Percentiles rank a stretch among this genome's conserved stretches.
Conservation (phyloP, 2,329 filamentous ascomycete species). For the Aspergillus sp. region DNA sequence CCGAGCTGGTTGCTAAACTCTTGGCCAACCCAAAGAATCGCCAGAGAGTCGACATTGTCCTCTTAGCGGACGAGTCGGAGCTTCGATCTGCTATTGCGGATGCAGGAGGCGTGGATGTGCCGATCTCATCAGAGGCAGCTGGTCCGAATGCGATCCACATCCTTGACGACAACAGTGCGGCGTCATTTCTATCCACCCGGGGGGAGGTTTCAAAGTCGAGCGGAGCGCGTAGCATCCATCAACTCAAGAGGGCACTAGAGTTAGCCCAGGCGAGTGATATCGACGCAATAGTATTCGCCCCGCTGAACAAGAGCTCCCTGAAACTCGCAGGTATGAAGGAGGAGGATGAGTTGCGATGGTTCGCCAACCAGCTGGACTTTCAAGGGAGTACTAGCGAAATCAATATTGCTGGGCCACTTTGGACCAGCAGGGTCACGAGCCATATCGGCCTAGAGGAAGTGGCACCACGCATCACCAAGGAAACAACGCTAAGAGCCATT, state of each 20-base stretch:
- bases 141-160: background rate
- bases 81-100: constrained; percentile 20
- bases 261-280: constrained; percentile 24
- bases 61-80: constrained; percentile 28
- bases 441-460: constrained; percentile 32
- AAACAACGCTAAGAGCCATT: constrained; percentile 12
- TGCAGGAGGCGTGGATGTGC: constrained; percentile 14
- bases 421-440: constrained; percentile 32
- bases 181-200: background rate
- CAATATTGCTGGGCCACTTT: constrained; percentile 28
- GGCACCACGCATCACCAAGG: constrained; percentile 24
- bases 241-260: constrained; percentile 15
- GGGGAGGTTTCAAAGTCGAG: background rate
- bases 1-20: constrained; percentile 31
- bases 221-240: background rate
- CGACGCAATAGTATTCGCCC: constrained; percentile 33
- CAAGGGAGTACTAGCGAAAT: constrained; percentile 32
- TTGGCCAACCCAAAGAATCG: constrained; percentile 26
- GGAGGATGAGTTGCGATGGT: constrained; percentile 36
- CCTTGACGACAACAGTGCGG: background rate
- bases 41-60: constrained; percentile 25
- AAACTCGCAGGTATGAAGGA: constrained; percentile 35
- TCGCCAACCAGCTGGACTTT: constrained; percentile 31
- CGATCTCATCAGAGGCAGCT: background rate
- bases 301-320: constrained; percentile 34